Conservation (phyloP, 2,329 filamentous ascomycete species). For the Aureobasidium sp. region DNA sequence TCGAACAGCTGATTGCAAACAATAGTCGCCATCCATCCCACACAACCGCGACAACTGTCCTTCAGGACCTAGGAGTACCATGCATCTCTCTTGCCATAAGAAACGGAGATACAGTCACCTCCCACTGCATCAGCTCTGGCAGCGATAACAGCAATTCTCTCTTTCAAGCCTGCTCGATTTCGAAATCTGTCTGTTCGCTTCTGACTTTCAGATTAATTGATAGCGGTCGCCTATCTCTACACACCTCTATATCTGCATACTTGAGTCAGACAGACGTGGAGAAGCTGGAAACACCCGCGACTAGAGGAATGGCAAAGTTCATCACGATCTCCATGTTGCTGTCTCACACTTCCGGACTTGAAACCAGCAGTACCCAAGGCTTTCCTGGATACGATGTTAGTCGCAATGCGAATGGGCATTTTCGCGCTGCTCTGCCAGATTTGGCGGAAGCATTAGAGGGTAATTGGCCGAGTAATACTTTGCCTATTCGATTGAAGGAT, state of each 20-base stretch:
- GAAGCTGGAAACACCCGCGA: slow-evolving; percentile 17
- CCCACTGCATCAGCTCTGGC: neutral
- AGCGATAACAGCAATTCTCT: slow-evolving; percentile 21
- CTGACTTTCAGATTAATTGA: slow-evolving; percentile 23
- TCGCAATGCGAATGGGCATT: slow-evolving; percentile 6
- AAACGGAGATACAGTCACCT: neutral
- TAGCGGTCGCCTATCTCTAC: slow-evolving; percentile 19
- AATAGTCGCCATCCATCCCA: neutral
- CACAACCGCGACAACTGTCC: neutral
- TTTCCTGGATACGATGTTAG: slow-evolving; percentile 23
- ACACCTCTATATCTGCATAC: slow-evolving; percentile 19
- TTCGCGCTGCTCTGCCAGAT: neutral
- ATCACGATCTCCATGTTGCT: slow-evolving; percentile 23
- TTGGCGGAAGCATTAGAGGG: slow-evolving; percentile 19
- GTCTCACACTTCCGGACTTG: slow-evolving; percentile 23
- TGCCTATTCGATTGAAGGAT: slow-evolving; percentile 19
- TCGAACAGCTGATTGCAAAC: neutral
- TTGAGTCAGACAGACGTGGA: slow-evolving; percentile 13
- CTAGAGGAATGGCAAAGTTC: slow-evolving; percentile 18
- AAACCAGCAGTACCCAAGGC: slow-evolving; percentile 18
- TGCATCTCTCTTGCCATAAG: neutral
- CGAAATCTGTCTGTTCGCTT: slow-evolving; percentile 23
- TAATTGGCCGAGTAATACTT: slow-evolving; percentile 20
- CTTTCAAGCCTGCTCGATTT: slow-evolving; percentile 26
- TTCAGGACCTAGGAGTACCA: neutral